Percentiles rank a stretch among this genome's conserved stretches.
Evolutionary conservation across 31 red algal genomes (phyloP).

Genomic region (Odonthalia washingtoniensis): DNA sequence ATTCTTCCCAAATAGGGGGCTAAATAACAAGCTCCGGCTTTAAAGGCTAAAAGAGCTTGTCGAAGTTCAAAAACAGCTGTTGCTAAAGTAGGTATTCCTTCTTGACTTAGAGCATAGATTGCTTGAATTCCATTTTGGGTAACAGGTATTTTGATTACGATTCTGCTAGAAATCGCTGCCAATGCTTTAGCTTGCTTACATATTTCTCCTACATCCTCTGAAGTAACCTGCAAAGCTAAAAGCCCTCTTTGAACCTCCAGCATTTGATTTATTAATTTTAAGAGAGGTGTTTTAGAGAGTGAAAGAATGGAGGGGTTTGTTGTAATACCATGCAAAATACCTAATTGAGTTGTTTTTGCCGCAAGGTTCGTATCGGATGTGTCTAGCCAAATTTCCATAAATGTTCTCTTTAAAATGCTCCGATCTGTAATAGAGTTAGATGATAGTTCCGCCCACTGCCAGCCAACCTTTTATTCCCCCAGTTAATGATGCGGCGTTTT

Average conservation of each 20-base stretch:
- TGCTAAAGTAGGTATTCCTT: constrained; percentile 3
- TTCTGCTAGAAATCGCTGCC: not conserved
- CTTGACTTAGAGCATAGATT: not conserved
- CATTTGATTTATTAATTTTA: constrained; percentile 3
- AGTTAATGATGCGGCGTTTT: too few species aligned
- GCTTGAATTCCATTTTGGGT: constrained; percentile 13
- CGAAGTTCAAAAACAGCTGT: not conserved
- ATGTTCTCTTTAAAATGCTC: too few species aligned
- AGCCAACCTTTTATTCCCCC: too few species aligned
- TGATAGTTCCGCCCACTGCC: too few species aligned
- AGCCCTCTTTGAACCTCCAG: not conserved
- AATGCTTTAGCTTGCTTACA: constrained; percentile 5
- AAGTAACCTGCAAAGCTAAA: constrained; percentile 11
- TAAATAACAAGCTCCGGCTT: constrained; percentile 12
- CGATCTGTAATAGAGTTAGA: too few species aligned
- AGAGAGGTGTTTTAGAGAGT: not conserved
- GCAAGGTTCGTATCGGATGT: constrained; percentile 1
- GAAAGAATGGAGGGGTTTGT: constrained; percentile 6
- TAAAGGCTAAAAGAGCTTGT: constrained; percentile 7
- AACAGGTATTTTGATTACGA: constrained; percentile 10
- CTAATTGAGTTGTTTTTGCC: constrained; percentile 4
- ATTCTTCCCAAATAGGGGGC: constrained; percentile 10
- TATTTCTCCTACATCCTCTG: not conserved
- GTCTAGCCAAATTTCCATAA: constrained; percentile 1
- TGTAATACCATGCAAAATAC: constrained; percentile 23